Percentiles rank a stretch among this genome's conserved stretches.
Conservation (phyloP, 2,329 filamentous ascomycete genomes). For the Chrysoporthe austroafricana region DNA sequence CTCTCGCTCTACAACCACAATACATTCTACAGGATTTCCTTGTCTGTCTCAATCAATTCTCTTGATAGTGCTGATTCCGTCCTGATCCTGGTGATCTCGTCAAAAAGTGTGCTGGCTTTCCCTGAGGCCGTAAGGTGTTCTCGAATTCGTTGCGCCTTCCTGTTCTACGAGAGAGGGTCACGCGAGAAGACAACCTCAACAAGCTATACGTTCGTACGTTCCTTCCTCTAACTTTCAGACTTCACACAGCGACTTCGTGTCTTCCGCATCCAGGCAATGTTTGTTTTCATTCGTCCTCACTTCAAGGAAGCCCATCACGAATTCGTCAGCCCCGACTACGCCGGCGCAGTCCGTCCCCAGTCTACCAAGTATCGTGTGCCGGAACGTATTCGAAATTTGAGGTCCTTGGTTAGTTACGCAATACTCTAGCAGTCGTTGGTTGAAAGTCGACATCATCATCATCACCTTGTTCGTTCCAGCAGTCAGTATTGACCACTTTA, state of each 20-base stretch:
- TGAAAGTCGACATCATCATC: not conserved
- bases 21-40: conserved; percentile 12
- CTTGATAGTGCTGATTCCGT: not conserved
- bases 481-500: not conserved
- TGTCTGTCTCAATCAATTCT: not conserved
- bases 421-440: not conserved
- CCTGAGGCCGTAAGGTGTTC: not conserved
- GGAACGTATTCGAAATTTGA: not conserved
- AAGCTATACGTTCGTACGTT: not conserved
- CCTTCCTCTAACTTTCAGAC: not conserved
- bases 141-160: not conserved
- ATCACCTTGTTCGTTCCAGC: not conserved
- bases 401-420: not conserved
- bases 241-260: not conserved
- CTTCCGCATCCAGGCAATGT: not conserved
- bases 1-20: conserved; percentile 20
- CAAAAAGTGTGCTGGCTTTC: not conserved
- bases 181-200: not conserved
- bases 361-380: not conserved
- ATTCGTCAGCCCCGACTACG: not conserved
- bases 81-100: not conserved
- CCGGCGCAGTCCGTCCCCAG: not conserved
- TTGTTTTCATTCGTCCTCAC: not conserved
- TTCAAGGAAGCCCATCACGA: not conserved
- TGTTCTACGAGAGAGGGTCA: not conserved